Conservation (phyloP, 1,139 yeast species). For the Magnusiomyces paraingens region DNA sequence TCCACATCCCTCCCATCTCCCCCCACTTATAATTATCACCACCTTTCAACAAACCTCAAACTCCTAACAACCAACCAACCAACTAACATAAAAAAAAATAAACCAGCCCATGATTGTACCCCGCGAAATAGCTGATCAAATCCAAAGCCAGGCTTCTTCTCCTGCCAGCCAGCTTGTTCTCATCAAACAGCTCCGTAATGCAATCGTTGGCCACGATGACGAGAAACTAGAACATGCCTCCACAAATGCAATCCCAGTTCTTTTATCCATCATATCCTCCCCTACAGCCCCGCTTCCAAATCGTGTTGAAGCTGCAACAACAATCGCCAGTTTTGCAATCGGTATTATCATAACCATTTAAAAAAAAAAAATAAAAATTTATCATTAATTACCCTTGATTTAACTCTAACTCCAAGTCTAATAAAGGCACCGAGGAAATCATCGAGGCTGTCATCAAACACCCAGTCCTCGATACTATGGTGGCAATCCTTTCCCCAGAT, state of each 20-base stretch:
- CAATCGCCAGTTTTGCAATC: conserved; percentile 31
- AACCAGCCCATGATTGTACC: conserved; percentile 17
- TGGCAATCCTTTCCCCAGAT: conserved; percentile 16
- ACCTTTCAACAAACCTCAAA: too few species aligned
- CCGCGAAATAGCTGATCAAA: conserved; percentile 8
- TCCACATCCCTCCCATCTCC: too few species aligned
- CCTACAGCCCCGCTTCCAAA: conserved; percentile 17
- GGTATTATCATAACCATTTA: too few species aligned
- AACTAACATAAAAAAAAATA: too few species aligned
- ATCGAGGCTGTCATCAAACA: conserved; percentile 21
- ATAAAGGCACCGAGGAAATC: conserved; percentile 19
- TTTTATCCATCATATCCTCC: conserved; percentile 24
- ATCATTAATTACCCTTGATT: too few species aligned
- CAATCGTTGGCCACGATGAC: conserved; percentile 34
- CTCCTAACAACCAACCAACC: too few species aligned
- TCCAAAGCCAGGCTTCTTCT: conserved; percentile 5
- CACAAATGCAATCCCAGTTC: conserved; percentile 24
- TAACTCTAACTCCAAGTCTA: background rate
- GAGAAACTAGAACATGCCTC: conserved; percentile 27
- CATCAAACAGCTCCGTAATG: conserved; percentile 28
- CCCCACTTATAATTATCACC: too few species aligned
- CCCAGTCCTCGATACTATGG: conserved; percentile 22
- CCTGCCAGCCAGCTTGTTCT: conserved; percentile 20
- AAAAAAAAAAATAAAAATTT: too few species aligned
- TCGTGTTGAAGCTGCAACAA: conserved; percentile 28